phyloP scores from a whole-genome alignment of 1,284 basidiomycete species.

The Ceratobasidium sp. region DNA sequence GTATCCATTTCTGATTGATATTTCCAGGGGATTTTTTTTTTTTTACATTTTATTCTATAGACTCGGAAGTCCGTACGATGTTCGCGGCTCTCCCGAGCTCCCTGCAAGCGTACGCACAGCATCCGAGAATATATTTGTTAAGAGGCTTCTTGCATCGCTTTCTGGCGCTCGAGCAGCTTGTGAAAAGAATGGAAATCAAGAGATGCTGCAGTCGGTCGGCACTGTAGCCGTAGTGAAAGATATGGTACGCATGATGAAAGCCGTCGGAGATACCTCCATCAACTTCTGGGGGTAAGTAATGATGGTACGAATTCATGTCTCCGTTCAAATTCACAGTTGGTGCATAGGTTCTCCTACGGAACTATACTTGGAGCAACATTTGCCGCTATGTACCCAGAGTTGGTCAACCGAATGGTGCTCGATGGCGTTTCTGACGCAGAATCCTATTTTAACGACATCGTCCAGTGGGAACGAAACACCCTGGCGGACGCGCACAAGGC shows the following conservation, averaged over 20 bases:
- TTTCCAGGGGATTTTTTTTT: background rate
- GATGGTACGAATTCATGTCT: background rate
- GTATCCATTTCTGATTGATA: background rate
- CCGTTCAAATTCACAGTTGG: background rate
- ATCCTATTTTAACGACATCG: conserved; percentile 46
- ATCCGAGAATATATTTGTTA: background rate
- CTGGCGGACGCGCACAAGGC: conserved; percentile 46
- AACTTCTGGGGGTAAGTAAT: background rate
- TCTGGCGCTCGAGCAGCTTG: conserved; percentile 24
- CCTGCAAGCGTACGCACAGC: background rate
- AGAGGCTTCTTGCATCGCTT: background rate
- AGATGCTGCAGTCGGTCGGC: conserved; percentile 41
- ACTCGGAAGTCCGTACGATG: background rate
- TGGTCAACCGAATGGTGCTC: conserved; percentile 47
- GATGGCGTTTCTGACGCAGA: conserved; percentile 45
- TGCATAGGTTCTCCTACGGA: conserved; percentile 45
- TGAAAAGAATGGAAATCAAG: conserved; percentile 40
- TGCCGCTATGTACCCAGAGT: conserved; percentile 17
- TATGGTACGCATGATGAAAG: conserved; percentile 46
- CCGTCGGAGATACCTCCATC: conserved; percentile 43
- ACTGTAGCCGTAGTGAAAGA: conserved; percentile 48
- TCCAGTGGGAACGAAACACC: conserved; percentile 43
- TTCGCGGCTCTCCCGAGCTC: too few species aligned
- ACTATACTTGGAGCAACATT: conserved; percentile 49
- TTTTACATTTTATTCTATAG: background rate